Percentiles rank a stretch among this genome's conserved stretches.
Conservation (phyloP, 805 yeast species). For the Lipomyces kockii region DNA sequence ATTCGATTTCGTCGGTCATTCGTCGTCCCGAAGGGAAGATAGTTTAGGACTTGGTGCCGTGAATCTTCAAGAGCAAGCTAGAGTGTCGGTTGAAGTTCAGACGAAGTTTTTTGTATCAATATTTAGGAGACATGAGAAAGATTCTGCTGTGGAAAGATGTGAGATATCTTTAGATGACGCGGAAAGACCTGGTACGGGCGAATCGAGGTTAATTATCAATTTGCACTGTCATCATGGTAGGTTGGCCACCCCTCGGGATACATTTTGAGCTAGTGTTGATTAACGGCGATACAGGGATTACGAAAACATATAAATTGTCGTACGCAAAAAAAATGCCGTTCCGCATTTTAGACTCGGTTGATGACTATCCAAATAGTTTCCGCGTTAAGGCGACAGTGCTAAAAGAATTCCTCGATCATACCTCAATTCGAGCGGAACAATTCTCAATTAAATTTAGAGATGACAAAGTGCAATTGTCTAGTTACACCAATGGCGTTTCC, state of each 20-base stretch:
- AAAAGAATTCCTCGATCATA: conserved; percentile 32
- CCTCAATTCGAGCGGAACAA: conserved; percentile 31
- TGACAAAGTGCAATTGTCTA: conserved; percentile 20
- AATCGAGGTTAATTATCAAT: conserved; percentile 22
- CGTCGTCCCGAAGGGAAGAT: background rate
- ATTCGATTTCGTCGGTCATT: conserved; percentile 12
- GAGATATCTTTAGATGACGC: conserved; percentile 26
- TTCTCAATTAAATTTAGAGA: conserved; percentile 24
- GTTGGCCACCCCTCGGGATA: background rate
- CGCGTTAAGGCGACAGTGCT: conserved; percentile 17
- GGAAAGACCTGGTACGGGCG: background rate
- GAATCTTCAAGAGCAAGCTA: conserved; percentile 4
- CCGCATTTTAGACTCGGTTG: conserved; percentile 25
- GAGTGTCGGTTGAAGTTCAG: conserved; percentile 21
- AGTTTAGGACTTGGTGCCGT: conserved; percentile 4
- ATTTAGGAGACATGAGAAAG: conserved; percentile 33
- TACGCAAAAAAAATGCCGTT: conserved; percentile 28
- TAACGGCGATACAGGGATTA: conserved; percentile 17
- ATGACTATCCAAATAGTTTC: conserved; percentile 28
- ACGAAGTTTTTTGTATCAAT: conserved; percentile 28
- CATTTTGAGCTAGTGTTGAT: background rate
- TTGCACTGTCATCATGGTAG: conserved; percentile 28
- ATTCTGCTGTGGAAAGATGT: conserved; percentile 21
- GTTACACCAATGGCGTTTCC: conserved; percentile 28
- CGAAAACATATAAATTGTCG: conserved; percentile 24